Percentiles rank a stretch among this genome's conserved stretches.
Evolutionary conservation across 2,329 filamentous ascomycete genomes (phyloP).

Genomic region (Dactylellina sp.): DNA sequence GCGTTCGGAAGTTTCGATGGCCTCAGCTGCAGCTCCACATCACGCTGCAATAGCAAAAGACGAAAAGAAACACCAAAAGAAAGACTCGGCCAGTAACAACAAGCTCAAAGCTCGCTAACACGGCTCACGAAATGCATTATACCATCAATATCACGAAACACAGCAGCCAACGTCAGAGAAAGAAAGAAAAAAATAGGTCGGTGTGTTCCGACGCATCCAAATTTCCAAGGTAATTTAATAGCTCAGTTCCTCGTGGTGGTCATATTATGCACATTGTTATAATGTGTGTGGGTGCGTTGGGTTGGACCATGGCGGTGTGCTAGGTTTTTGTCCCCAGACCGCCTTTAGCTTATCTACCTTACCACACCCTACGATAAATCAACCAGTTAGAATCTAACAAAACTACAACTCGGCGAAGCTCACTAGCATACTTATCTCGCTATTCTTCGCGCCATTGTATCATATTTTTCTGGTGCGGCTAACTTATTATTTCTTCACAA

Average conservation of each 20-base stretch:
- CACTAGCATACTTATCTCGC: not conserved
- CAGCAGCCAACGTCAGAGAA: not conserved
- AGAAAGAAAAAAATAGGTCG: not conserved
- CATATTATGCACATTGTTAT: not conserved
- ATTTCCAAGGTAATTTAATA: slow-evolving; percentile 1
- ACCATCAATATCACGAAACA: too few relatives aligned
- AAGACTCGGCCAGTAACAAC: too few relatives aligned
- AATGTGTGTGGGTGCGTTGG: slow-evolving; percentile 7
- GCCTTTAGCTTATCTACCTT: slow-evolving; percentile 18
- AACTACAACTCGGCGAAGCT: slow-evolving; percentile 4
- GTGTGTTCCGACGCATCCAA: slow-evolving; percentile 9
- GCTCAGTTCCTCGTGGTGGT: slow-evolving; percentile 9
- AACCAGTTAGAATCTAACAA: slow-evolving; percentile 19
- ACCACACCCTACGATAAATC: slow-evolving; percentile 16
- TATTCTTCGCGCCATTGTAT: not conserved
- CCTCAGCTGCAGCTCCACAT: too few relatives aligned
- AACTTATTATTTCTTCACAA: too few relatives aligned
- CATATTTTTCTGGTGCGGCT: not conserved
- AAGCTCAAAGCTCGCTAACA: too few relatives aligned
- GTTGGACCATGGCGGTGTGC: slow-evolving; percentile 1
- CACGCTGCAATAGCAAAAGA: too few relatives aligned
- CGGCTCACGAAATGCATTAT: too few relatives aligned
- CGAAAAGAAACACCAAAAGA: too few relatives aligned
- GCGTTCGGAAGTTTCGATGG: too few relatives aligned
- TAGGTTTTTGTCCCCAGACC: slow-evolving; percentile 4